A percentile compares a stretch with the other conserved stretches of the same genome.
Conservation (phyloP, 495 filamentous ascomycete species). For the Lentithecium fluviatile region DNA sequence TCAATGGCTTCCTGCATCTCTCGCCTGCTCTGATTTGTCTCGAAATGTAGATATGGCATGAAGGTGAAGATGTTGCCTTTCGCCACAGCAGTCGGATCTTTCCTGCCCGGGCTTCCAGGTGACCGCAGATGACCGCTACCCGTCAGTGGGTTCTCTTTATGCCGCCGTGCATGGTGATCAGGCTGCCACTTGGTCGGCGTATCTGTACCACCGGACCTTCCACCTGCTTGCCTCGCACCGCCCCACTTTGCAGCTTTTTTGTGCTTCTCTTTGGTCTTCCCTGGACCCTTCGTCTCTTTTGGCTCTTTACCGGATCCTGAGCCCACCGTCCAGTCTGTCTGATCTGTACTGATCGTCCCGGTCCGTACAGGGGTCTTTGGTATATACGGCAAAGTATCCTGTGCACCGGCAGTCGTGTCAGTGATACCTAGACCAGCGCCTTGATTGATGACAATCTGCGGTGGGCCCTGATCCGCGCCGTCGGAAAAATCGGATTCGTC, state of each 20-base stretch:
- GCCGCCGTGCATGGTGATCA: conserved; percentile 15
- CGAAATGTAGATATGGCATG: conserved; percentile 71
- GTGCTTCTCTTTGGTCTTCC: conserved; percentile 26
- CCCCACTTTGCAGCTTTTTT: conserved; percentile 26
- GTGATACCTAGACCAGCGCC: conserved; percentile 24
- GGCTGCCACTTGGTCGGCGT: conserved; percentile 20
- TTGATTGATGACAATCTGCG: conserved; percentile 27
- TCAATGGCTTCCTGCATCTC: conserved; percentile 63
- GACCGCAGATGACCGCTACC: conserved; percentile 21
- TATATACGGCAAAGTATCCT: not conserved
- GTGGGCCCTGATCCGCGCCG: conserved; percentile 40
- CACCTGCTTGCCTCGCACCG: conserved; percentile 4
- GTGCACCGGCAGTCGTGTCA: conserved; percentile 8
- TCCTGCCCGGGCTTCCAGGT: conserved; percentile 34
- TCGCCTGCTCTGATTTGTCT: conserved; percentile 56
- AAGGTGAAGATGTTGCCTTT: conserved; percentile 58
- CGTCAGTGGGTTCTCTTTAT: not conserved
- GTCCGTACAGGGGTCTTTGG: conserved; percentile 25
- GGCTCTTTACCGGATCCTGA: conserved; percentile 9
- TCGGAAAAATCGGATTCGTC: conserved; percentile 43
- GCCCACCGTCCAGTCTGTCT: conserved; percentile 26
- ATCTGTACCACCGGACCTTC: conserved; percentile 19
- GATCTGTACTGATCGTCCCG: conserved; percentile 21
- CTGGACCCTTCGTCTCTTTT: conserved; percentile 11
- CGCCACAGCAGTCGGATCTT: conserved; percentile 30